These are phyloP conservation scores for Chytriomyces sp. DNA, from an alignment of 192 early-diverging fungal genomes.

Conservation along the genomic window DNA sequence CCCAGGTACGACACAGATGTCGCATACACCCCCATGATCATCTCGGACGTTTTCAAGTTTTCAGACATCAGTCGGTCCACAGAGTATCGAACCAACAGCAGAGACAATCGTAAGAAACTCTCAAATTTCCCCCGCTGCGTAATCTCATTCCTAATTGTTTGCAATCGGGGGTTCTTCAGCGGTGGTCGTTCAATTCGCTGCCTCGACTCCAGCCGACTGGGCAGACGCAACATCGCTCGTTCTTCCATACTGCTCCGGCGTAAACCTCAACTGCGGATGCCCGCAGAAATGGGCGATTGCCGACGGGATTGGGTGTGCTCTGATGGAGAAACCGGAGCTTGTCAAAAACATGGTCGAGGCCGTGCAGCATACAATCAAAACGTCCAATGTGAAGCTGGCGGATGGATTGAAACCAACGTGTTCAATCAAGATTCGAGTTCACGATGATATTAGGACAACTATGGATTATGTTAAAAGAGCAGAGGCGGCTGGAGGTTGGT, in stretches of 20 bases:
- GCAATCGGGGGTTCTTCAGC: slow-evolving; percentile 32
- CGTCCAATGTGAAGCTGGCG: slow-evolving; percentile 50
- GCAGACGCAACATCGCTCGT: slow-evolving; percentile 85
- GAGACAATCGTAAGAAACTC: neutral
- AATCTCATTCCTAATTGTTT: neutral
- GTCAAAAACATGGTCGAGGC: slow-evolving; percentile 90
- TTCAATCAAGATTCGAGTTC: slow-evolving; percentile 85
- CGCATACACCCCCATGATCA: slow-evolving; percentile 95
- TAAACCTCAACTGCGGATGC: slow-evolving; percentile 87
- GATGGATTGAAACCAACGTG: slow-evolving; percentile 57
- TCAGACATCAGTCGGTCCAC: slow-evolving; percentile 78
- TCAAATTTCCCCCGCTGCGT: neutral
- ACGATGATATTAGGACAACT: slow-evolving; percentile 74
- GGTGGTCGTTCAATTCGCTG: slow-evolving; percentile 94
- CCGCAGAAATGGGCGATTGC: slow-evolving; percentile 95
- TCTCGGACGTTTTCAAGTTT: slow-evolving; percentile 88
- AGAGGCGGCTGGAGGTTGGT: slow-evolving; percentile 69
- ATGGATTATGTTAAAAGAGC: slow-evolving; percentile 85
- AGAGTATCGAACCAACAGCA: slow-evolving; percentile 81
- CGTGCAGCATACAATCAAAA: slow-evolving; percentile 58
- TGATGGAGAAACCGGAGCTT: slow-evolving; percentile 87
- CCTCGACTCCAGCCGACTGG: slow-evolving; percentile 76
- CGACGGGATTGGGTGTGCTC: slow-evolving; percentile 82
- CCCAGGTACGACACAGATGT: slow-evolving; percentile 84
- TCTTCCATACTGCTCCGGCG: slow-evolving; percentile 61